A percentile compares a stretch with the other conserved stretches of the same genome.
phyloP scores from a whole-genome alignment of 2,329 filamentous ascomycete genomes.

The Colletotrichum chlorophyti region DNA sequence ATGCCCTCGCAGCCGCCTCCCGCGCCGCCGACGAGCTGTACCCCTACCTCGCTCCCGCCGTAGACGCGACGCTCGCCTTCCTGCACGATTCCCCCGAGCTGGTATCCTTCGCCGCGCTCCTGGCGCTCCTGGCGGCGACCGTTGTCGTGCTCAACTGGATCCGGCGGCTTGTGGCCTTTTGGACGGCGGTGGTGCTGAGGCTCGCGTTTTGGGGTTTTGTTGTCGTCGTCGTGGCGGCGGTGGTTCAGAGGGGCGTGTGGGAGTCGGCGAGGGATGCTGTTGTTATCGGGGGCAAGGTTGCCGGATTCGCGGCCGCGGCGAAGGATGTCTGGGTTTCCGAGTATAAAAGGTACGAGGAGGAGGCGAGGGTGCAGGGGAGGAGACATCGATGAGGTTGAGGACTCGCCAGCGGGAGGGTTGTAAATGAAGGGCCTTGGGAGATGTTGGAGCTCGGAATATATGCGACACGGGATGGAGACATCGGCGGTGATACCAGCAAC shows the following conservation, averaged over 20 bases:
- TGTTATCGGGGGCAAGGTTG: slow-evolving; percentile 49
- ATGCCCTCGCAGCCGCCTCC: slow-evolving; percentile 39
- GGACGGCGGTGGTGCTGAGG: slow-evolving; percentile 71
- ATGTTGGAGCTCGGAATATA: background rate
- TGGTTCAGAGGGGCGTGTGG: slow-evolving; percentile 71
- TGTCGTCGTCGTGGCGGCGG: slow-evolving; percentile 57
- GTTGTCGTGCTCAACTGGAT: slow-evolving; percentile 75
- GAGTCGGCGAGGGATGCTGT: slow-evolving; percentile 67
- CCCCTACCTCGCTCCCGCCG: slow-evolving; percentile 50
- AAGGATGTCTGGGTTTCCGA: slow-evolving; percentile 63
- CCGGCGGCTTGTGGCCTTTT: slow-evolving; percentile 76
- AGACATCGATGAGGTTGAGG: slow-evolving; percentile 4
- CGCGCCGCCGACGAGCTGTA: slow-evolving; percentile 39
- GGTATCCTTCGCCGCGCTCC: slow-evolving; percentile 52
- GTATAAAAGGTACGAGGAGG: slow-evolving; percentile 63
- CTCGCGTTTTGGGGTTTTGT: slow-evolving; percentile 70
- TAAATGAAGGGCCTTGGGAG: background rate
- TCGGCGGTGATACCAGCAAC: background rate
- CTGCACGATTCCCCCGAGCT: slow-evolving; percentile 49
- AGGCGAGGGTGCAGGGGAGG: slow-evolving; percentile 40
- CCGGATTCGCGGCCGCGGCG: slow-evolving; percentile 54
- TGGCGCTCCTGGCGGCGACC: slow-evolving; percentile 63
- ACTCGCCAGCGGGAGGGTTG: background rate
- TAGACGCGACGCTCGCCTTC: slow-evolving; percentile 45
- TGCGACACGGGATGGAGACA: background rate